Conservation (phyloP, 768 basidiomycete species). For the Suillus brevipes region DNA sequence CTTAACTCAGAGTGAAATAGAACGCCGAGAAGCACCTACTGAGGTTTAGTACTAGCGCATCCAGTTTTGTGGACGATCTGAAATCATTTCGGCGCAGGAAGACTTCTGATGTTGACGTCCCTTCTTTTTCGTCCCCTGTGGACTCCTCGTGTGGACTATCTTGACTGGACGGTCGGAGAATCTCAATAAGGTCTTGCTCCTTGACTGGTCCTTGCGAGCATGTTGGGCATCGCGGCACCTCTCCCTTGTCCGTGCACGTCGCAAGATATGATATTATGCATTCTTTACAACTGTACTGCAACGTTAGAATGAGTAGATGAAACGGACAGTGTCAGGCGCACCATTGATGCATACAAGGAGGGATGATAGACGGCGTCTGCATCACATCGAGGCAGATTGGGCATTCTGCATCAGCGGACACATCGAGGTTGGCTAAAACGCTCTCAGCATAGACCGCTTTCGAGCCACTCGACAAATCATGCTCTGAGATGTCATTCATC, state of each 20-base stretch:
- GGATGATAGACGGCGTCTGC: slow-evolving; percentile 68
- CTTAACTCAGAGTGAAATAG: background rate
- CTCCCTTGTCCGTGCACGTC: slow-evolving; percentile 65
- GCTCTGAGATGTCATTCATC: slow-evolving; percentile 52
- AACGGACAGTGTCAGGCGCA: slow-evolving; percentile 27
- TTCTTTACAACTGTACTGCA: slow-evolving; percentile 72
- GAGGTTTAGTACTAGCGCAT: slow-evolving; percentile 76
- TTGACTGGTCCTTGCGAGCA: slow-evolving; percentile 73
- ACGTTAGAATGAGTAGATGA: background rate
- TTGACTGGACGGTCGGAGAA: slow-evolving; percentile 40
- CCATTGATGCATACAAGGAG: slow-evolving; percentile 78
- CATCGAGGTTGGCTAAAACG: slow-evolving; percentile 59
- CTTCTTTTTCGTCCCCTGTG: slow-evolving; percentile 22
- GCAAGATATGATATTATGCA: slow-evolving; percentile 79
- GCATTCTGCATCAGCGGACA: slow-evolving; percentile 64
- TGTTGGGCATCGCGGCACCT: slow-evolving; percentile 76
- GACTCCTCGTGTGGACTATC: slow-evolving; percentile 1
- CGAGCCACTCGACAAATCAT: slow-evolving; percentile 25
- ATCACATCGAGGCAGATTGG: slow-evolving; percentile 81
- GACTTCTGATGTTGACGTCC: slow-evolving; percentile 41
- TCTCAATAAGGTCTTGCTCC: slow-evolving; percentile 63
- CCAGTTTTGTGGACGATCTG: slow-evolving; percentile 86
- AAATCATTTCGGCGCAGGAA: slow-evolving; percentile 80
- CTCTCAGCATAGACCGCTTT: slow-evolving; percentile 57
- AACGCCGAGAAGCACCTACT: slow-evolving; percentile 41